Evolutionary conservation across 352 stramenopile genomes (phyloP).

Genomic region (Phytophthora tentaculata): DNA sequence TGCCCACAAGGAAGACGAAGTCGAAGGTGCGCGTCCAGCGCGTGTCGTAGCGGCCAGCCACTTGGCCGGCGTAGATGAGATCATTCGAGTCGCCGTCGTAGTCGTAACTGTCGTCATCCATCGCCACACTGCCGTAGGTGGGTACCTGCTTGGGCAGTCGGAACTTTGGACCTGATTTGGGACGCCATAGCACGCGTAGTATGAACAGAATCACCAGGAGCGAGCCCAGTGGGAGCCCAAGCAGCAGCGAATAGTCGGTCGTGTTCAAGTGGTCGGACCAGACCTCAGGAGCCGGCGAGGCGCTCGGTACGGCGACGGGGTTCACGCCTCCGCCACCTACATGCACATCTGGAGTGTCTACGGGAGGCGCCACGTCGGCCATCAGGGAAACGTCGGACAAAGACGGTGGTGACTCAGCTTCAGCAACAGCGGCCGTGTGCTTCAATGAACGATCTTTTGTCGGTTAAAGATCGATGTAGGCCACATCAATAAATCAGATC

Average conservation of each 20-base stretch:
- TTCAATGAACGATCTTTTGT: slow-evolving; percentile 35
- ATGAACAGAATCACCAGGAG: slow-evolving; percentile 64
- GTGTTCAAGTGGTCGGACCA: slow-evolving; percentile 70
- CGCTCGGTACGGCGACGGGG: slow-evolving; percentile 8
- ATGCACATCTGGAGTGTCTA: slow-evolving; percentile 3
- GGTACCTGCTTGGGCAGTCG: slow-evolving; percentile 78
- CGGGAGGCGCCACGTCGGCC: slow-evolving; percentile 5
- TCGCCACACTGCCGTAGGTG: slow-evolving; percentile 74
- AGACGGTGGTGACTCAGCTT: slow-evolving; percentile 1
- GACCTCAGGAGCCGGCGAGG: slow-evolving; percentile 28
- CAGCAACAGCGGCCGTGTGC: slow-evolving; percentile 5
- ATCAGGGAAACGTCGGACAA: slow-evolving; percentile 7
- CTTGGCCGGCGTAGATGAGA: slow-evolving; percentile 82
- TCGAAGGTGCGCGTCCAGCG: slow-evolving; percentile 87
- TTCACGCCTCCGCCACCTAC: slow-evolving; percentile 7
- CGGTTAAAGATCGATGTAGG: slow-evolving; percentile 11
- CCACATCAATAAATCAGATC: slow-evolving; percentile 44
- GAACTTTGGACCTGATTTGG: slow-evolving; percentile 78
- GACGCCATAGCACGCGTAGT: slow-evolving; percentile 78
- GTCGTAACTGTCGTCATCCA: slow-evolving; percentile 73
- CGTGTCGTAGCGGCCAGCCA: slow-evolving; percentile 83
- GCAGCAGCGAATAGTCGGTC: slow-evolving; percentile 69
- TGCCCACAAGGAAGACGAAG: slow-evolving; percentile 78
- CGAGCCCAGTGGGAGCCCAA: slow-evolving; percentile 67
- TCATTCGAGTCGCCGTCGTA: slow-evolving; percentile 85